Evolutionary conservation across 441 rosid genomes (phyloP).

Genomic region (Pelargonium cotyledonis): DNA sequence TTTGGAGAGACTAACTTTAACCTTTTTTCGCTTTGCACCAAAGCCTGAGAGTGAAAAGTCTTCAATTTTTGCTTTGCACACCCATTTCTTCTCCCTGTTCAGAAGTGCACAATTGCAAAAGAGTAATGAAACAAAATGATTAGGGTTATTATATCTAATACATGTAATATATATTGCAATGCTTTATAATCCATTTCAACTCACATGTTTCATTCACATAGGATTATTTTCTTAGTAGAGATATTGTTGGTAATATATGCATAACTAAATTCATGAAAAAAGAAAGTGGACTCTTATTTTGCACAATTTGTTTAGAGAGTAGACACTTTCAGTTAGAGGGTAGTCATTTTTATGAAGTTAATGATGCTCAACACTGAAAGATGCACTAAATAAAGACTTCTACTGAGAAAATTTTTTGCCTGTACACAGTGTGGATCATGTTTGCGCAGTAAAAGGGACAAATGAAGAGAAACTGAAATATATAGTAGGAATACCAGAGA

Average conservation of each 20-base stretch:
- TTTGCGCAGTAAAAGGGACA: background rate
- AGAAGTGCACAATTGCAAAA: background rate
- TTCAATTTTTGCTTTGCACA: background rate
- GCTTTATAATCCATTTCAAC: no score
- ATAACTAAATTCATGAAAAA: no score
- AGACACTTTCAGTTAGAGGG: no score
- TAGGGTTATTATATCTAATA: background rate
- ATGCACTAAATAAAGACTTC: background rate
- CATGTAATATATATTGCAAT: no score
- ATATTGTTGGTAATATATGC: no score
- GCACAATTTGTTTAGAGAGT: no score
- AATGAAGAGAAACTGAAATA: background rate
- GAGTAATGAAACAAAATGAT: background rate
- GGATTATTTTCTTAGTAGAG: background rate
- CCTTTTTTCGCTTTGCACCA: no score
- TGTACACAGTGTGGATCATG: background rate
- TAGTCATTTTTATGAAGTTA: no score
- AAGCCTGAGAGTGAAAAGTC: no score
- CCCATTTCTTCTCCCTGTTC: background rate
- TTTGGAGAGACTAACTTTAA: no score
- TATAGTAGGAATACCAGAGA: constrained; percentile 18
- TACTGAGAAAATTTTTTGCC: background rate
- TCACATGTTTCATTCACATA: background rate
- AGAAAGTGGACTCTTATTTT: no score
- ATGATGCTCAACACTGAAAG: background rate